Percentiles rank a stretch among this genome's conserved stretches.
These are phyloP conservation scores for Tricholoma hemisulphureum DNA, from an alignment of 768 basidiomycete species.

Conservation along the genomic window DNA sequence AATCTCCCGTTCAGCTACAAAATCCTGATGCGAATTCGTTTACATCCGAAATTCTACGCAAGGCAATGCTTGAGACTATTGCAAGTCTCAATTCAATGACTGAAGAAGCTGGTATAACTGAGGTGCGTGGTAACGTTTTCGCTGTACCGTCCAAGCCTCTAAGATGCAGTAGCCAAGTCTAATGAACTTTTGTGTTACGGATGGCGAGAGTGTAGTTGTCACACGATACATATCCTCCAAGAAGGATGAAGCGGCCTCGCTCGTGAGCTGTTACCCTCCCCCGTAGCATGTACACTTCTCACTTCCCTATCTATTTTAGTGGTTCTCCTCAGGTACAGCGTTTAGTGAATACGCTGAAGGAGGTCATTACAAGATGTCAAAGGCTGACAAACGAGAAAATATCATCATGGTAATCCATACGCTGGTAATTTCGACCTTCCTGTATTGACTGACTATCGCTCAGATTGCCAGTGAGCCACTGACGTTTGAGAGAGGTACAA, in stretches of 20 bases:
- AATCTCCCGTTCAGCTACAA: slow-evolving; percentile 54
- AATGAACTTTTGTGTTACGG: slow-evolving; percentile 96
- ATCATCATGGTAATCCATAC: slow-evolving; percentile 74
- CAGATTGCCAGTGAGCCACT: slow-evolving; percentile 90
- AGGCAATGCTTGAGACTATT: slow-evolving; percentile 90
- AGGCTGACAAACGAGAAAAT: slow-evolving; percentile 92
- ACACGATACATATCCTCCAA: slow-evolving; percentile 94
- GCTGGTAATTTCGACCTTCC: slow-evolving; percentile 6
- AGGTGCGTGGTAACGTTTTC: slow-evolving; percentile 43
- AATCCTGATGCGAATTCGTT: slow-evolving; percentile 77
- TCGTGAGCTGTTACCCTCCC: slow-evolving; percentile 55
- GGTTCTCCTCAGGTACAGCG: slow-evolving; percentile 94
- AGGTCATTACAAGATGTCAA: slow-evolving; percentile 93
- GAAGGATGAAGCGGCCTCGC: slow-evolving; percentile 87
- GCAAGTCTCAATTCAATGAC: slow-evolving; percentile 72
- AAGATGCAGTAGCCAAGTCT: slow-evolving; percentile 63
- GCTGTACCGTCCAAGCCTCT: background rate
- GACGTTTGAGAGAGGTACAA: slow-evolving; percentile 87
- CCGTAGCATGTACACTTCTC: background rate
- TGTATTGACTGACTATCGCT: slow-evolving; percentile 10
- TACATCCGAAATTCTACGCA: slow-evolving; percentile 64
- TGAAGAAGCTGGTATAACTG: slow-evolving; percentile 68
- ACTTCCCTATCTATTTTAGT: slow-evolving; percentile 40
- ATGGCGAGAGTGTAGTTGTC: slow-evolving; percentile 90
- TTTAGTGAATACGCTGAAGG: slow-evolving; percentile 89